Conservation (phyloP, 1,284 basidiomycete species). For the Pholiota adiposa region DNA sequence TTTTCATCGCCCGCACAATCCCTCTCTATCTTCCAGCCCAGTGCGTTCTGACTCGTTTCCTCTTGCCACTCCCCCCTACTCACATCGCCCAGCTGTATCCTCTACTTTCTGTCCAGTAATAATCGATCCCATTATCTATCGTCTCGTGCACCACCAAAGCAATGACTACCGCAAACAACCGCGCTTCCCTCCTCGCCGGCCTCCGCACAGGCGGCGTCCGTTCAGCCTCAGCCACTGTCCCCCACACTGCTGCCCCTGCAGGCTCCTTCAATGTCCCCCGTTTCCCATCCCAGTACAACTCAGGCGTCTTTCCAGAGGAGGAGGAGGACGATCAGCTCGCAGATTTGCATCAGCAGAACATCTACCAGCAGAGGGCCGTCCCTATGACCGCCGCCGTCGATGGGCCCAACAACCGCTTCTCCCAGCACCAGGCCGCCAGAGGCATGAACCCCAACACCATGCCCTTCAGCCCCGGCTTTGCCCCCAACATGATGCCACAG, state of each 20-base stretch:
- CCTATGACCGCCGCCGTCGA: conserved; percentile 76
- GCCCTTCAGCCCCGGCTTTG: conserved; percentile 57
- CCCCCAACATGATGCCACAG: conserved; percentile 44
- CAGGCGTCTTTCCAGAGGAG: conserved; percentile 47
- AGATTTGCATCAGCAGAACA: conserved; percentile 55
- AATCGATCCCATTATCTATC: conserved; percentile 39
- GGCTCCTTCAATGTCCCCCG: conserved; percentile 65
- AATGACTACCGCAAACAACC: conserved; percentile 66
- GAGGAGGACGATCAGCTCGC: conserved; percentile 64
- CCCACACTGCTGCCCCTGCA: conserved; percentile 70
- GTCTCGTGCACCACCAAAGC: conserved; percentile 35
- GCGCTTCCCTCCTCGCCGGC: conserved; percentile 81
- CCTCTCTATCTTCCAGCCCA: conserved; percentile 16
- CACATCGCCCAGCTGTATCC: conserved; percentile 32
- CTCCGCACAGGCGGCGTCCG: conserved; percentile 87
- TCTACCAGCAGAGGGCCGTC: conserved; percentile 44
- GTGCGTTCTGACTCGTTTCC: conserved; percentile 22
- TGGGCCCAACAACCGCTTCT: conserved; percentile 63
- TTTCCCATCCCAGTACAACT: conserved; percentile 46
- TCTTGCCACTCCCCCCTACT: conserved; percentile 20
- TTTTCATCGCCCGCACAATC: conserved; percentile 24
- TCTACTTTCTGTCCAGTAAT: conserved; percentile 37
- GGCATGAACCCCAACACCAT: conserved; percentile 61
- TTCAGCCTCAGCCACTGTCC: conserved; percentile 61
- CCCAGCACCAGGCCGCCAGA: conserved; percentile 59